phyloP scores from a whole-genome alignment of 1,284 basidiomycete species.

The Ceraceosorus guamensis region DNA sequence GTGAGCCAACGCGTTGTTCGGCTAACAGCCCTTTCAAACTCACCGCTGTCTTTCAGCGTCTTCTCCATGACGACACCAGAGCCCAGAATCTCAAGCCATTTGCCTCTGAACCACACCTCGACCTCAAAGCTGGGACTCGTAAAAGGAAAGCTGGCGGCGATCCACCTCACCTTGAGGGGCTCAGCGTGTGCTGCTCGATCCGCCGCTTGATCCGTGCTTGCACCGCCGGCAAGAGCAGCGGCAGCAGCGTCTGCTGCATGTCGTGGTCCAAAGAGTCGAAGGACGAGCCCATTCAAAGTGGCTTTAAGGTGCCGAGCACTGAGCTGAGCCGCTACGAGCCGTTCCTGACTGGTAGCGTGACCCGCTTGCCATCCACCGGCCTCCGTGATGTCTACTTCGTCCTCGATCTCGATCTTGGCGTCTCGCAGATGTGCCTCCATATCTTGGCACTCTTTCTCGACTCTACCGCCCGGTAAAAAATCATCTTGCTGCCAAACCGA shows the following conservation, averaged over 20 bases:
- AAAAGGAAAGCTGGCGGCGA: conserved; percentile 95
- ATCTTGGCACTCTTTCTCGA: conserved; percentile 58
- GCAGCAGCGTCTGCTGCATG: conserved; percentile 50
- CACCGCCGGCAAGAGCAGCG: conserved; percentile 49
- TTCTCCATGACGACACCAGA: conserved; percentile 85
- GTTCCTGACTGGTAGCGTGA: conserved; percentile 67
- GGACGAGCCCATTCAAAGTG: conserved; percentile 78
- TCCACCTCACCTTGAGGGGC: conserved; percentile 87
- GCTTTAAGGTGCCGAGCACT: conserved; percentile 81
- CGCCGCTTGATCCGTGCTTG: conserved; percentile 45
- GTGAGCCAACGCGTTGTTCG: no score
- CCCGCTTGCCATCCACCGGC: conserved; percentile 72
- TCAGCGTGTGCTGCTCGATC: conserved; percentile 18
- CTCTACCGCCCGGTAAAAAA: conserved; percentile 49
- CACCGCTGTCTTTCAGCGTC: conserved; percentile 78
- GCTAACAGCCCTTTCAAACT: conserved; percentile 39
- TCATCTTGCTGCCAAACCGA: conserved; percentile 59
- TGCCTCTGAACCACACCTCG: conserved; percentile 89
- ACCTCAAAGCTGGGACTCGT: conserved; percentile 96
- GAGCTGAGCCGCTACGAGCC: conserved; percentile 50
- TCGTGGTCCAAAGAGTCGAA: conserved; percentile 63
- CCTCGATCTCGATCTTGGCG: conserved; percentile 68
- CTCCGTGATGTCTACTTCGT: conserved; percentile 63
- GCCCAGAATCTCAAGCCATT: conserved; percentile 95
- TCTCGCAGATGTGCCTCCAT: conserved; percentile 52